Evolutionary conservation across 352 stramenopile genomes (phyloP), one percentile per base, ranked within the genome.

Genomic region (Globisporangium uncinulatum): DNA sequence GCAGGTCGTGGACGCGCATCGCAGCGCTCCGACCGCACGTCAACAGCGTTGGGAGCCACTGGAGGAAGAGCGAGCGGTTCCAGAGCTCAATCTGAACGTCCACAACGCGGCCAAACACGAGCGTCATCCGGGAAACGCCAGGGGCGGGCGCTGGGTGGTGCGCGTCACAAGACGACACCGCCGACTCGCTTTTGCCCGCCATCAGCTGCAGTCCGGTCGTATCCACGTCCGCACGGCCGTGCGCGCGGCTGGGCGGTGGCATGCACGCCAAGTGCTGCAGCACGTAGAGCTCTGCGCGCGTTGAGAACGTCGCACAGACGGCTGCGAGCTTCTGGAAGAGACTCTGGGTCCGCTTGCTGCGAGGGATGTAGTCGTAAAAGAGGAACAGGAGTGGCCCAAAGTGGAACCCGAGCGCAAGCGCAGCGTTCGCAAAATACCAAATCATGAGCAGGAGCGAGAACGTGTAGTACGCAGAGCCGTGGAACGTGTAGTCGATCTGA

Each of bases 401-500:
- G 65, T 92, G 81, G 68, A 92, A 92, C 29, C 76, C 76, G 51
- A 89, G 79, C n/a, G 79, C 81, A 56, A 89, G 62, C 34, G 86
- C 51, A 10, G 76, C 77, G 48, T 78, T 87, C 39, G 87, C 62
- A 45, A 82, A 77, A 62, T 89, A 88, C 69, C 77, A 76, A 46
- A 87, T 69, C 59, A 81, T 84, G 32, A 76, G 74, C 29, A 86
- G 55, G 46, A 86, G 70, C 37, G 81, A 83, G 50, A 82, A 63
- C 39, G 62, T 82, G 59, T 74, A 81, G 66, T 92, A 92, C 32
- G 70, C 67, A 29, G 81, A 86, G 54, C 72, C 81, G 55, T 86
- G 81, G 70, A 92, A 92, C 24, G 76, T 81, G 54, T 88, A 89
- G 73, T 88, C 75, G 53, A 92, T 92, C 71, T 89, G 32, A 34